Conservation (phyloP, 257 asterid genomes). For the Gentiana straminea region DNA sequence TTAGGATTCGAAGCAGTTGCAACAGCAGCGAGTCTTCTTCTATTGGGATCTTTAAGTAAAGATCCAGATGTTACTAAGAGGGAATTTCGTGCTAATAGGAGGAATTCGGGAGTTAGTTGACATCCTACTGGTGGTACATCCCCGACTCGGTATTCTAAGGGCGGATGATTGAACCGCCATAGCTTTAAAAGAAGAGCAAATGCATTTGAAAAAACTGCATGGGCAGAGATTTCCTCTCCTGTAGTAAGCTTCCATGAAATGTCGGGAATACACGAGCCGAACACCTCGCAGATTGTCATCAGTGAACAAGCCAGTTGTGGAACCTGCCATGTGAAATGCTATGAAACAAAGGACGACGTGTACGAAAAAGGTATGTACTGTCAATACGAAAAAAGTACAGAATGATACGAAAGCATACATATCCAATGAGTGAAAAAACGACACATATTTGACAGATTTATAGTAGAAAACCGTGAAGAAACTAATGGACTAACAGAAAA, state of each 20-base stretch:
- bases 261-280: slow-evolving; percentile 76
- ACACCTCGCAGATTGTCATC: slow-evolving; percentile 88
- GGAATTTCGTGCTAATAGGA: slow-evolving; percentile 70
- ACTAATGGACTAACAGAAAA: neutral
- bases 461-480: neutral
- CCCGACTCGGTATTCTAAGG: slow-evolving; percentile 81
- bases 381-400: too few species aligned
- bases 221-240: slow-evolving; percentile 82
- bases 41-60: slow-evolving; percentile 58
- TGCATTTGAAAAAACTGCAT: slow-evolving; percentile 83
- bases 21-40: slow-evolving; percentile 66
- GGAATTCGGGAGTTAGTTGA: slow-evolving; percentile 91
- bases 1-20: slow-evolving; percentile 54
- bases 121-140: slow-evolving; percentile 95
- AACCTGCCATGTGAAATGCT: slow-evolving; percentile 42
- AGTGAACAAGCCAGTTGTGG: slow-evolving; percentile 90
- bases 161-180: slow-evolving; percentile 95
- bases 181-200: slow-evolving; percentile 88
- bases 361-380: too few species aligned
- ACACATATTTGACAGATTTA: neutral
- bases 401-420: too few species aligned
- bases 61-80: slow-evolving; percentile 48
- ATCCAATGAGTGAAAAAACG: too few species aligned
- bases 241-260: slow-evolving; percentile 55
- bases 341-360: neutral